phyloP scores from a whole-genome alignment of 495 filamentous ascomycete species.

The Penicillium fimorum region DNA sequence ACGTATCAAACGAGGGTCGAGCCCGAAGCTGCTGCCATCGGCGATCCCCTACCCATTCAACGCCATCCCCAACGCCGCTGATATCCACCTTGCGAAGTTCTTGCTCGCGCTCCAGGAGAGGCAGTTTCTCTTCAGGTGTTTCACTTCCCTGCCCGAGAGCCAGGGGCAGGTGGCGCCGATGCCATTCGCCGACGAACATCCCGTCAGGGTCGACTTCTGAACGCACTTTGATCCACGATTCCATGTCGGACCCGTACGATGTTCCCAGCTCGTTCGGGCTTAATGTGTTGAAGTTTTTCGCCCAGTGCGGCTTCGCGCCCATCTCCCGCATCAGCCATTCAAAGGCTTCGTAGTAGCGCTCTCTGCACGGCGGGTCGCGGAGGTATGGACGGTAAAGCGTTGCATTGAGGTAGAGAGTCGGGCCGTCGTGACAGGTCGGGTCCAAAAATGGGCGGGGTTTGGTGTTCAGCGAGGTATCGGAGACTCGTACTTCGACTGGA shows the following conservation, averaged over 20 bases:
- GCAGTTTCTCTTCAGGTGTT: constrained; percentile 22
- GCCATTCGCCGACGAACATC: constrained; percentile 91
- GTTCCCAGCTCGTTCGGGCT: constrained; percentile 45
- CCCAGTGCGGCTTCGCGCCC: constrained; percentile 92
- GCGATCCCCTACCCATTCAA: constrained; percentile 56
- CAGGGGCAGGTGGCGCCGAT: constrained; percentile 66
- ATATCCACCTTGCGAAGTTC: constrained; percentile 28
- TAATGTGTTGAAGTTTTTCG: constrained; percentile 79
- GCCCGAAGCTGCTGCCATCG: constrained; percentile 23
- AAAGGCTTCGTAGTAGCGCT: constrained; percentile 88
- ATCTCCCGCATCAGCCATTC: constrained; percentile 94
- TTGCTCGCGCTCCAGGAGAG: constrained; percentile 48
- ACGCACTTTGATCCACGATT: constrained; percentile 64
- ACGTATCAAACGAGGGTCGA: not conserved
- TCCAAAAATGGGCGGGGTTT: constrained; percentile 76
- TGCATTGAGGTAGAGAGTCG: constrained; percentile 92
- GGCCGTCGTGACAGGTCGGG: constrained; percentile 59
- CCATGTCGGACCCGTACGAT: constrained; percentile 56
- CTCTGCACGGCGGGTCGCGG: constrained; percentile 71
- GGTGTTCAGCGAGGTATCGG: constrained; percentile 61
- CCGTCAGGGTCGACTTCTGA: constrained; percentile 80
- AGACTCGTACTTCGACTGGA: constrained; percentile 87
- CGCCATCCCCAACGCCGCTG: constrained; percentile 46
- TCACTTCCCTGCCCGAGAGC: constrained; percentile 4
- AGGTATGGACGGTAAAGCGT: constrained; percentile 91